Conservation (phyloP, 1,284 basidiomycete genomes). For the Irpex sp. region DNA sequence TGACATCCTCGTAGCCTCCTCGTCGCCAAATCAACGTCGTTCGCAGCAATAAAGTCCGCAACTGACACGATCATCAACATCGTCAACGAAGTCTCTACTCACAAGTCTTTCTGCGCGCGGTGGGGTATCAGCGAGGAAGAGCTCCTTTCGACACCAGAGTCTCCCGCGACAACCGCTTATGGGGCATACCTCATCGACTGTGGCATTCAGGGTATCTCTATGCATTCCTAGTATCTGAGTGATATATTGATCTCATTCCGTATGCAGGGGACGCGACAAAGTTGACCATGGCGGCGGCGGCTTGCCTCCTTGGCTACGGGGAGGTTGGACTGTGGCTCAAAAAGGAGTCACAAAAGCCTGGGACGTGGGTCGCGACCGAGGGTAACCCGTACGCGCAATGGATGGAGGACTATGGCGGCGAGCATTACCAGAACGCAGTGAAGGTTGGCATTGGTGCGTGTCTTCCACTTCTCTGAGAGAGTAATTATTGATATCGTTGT, state of each 20-base stretch:
- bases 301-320: conserved; percentile 92
- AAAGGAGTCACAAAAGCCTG: conserved; percentile 45
- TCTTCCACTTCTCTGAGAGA: not conserved
- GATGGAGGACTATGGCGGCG: conserved; percentile 82
- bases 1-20: conserved; percentile 48
- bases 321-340: conserved; percentile 85
- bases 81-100: conserved; percentile 70
- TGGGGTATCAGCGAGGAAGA: conserved; percentile 67
- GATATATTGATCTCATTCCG: not conserved
- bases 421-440: conserved; percentile 70
- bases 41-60: conserved; percentile 62
- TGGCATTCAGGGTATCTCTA: conserved; percentile 56
- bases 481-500: not conserved
- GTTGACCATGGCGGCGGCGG: conserved; percentile 77
- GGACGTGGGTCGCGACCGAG: conserved; percentile 54
- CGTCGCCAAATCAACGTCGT: conserved; percentile 72
- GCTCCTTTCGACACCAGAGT: conserved; percentile 62
- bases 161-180: conserved; percentile 75
- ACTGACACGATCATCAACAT: conserved; percentile 66
- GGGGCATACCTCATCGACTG: conserved; percentile 83
- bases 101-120: conserved; percentile 64
- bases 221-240: not conserved
- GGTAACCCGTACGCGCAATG: conserved; percentile 75
- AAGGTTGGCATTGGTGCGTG: conserved; percentile 64
- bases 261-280: conserved; percentile 65